Percentiles rank a stretch among this genome's conserved stretches.
phyloP scores from a whole-genome alignment of 2,329 filamentous ascomycete species.

The Colletotrichum simmondsii region DNA sequence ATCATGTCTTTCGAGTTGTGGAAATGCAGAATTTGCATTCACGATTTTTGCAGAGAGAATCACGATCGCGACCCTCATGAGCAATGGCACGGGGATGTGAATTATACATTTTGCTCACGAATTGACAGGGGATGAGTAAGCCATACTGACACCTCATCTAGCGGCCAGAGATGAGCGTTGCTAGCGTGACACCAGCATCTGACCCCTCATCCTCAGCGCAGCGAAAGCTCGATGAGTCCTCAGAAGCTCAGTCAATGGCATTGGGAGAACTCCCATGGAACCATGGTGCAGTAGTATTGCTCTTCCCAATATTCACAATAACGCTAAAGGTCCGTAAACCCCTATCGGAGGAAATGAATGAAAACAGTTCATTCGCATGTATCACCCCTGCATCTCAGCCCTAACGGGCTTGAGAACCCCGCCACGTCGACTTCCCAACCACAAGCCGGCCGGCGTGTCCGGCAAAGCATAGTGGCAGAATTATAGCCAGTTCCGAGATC shows the following conservation, averaged over 20 bases:
- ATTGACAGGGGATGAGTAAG: not conserved
- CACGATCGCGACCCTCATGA: not conserved
- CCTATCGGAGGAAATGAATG: too few species aligned
- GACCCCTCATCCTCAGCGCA: not conserved
- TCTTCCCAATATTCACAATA: not conserved
- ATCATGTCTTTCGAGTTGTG: not conserved
- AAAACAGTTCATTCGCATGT: not conserved
- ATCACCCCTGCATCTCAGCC: constrained; percentile 13
- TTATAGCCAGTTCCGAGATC: too few species aligned
- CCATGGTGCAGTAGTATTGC: not conserved
- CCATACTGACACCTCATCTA: not conserved
- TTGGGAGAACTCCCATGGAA: not conserved
- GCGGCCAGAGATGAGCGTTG: not conserved
- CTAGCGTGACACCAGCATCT: not conserved
- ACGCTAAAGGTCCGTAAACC: not conserved
- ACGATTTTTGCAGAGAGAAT: too few species aligned
- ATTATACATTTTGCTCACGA: not conserved
- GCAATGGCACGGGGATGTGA: not conserved
- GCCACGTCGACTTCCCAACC: not conserved
- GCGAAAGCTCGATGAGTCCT: not conserved
- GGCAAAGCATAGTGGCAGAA: too few species aligned
- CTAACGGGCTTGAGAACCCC: not conserved
- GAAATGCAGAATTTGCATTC: not conserved
- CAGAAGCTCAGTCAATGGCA: not conserved
- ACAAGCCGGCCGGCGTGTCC: not conserved